Evolutionary conservation across 2,329 filamentous ascomycete genomes (phyloP).

Genomic region (Sordariomycetes sp.): DNA sequence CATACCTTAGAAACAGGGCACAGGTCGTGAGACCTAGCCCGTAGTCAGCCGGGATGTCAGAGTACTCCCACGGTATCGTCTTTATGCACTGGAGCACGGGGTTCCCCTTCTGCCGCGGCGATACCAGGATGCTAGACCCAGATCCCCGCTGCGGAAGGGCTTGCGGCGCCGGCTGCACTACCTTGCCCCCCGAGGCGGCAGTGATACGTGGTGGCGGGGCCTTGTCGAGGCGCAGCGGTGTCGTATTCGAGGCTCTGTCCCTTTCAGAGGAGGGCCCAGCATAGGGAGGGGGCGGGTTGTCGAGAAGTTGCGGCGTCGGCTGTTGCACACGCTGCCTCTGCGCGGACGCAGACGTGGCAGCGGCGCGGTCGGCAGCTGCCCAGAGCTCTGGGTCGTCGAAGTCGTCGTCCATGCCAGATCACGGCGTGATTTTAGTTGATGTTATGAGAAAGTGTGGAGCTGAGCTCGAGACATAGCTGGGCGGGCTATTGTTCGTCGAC

Average conservation of each 20-base stretch:
- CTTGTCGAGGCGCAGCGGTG: constrained; percentile 41
- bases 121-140: constrained; percentile 76
- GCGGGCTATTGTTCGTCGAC: not conserved
- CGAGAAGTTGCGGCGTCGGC: constrained; percentile 33
- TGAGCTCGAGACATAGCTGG: not conserved
- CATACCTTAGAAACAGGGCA: constrained; percentile 66
- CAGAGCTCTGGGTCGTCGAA: constrained; percentile 9
- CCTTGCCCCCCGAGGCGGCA: constrained; percentile 32
- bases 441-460: not conserved
- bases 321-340: constrained; percentile 11
- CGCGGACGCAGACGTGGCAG: not conserved
- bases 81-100: constrained; percentile 76
- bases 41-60: constrained; percentile 92
- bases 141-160: constrained; percentile 52
- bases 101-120: constrained; percentile 87
- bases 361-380: constrained; percentile 4
- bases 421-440: not conserved
- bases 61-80: constrained; percentile 87
- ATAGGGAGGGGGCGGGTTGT: not conserved
- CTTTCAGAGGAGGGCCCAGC: no score
- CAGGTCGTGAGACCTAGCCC: constrained; percentile 78
- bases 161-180: constrained; percentile 83
- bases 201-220: constrained; percentile 8
- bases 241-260: constrained; percentile 25
- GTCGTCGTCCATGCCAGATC: constrained; percentile 6